A percentile compares a stretch with the other conserved stretches of the same genome.
These are phyloP conservation scores for Darksidea phi DNA, from an alignment of 495 filamentous ascomycete genomes.

Conservation along the genomic window DNA sequence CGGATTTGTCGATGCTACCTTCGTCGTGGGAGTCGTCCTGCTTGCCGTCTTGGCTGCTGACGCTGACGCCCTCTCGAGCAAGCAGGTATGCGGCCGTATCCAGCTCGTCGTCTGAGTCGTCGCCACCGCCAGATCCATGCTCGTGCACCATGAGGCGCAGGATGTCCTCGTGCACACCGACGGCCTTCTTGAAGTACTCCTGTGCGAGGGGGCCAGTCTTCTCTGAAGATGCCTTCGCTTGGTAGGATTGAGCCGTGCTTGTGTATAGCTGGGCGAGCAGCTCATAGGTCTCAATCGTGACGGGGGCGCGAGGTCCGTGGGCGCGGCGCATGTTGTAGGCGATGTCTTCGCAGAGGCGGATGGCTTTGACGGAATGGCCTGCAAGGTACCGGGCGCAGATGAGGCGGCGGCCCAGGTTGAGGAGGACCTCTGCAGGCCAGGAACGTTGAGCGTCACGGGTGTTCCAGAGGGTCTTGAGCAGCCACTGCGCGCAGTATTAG, in stretches of 20 bases:
- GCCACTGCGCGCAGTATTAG: constrained; percentile 18
- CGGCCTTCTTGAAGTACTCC: constrained; percentile 32
- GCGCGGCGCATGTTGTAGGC: constrained; percentile 32
- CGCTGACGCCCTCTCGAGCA: constrained; percentile 22
- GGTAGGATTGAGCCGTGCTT: constrained; percentile 17
- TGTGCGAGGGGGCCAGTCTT: constrained; percentile 12
- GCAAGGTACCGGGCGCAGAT: constrained; percentile 28
- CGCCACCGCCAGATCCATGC: constrained; percentile 10
- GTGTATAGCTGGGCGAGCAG: constrained; percentile 30
- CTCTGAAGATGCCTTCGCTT: constrained; percentile 9
- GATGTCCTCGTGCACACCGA: constrained; percentile 17
- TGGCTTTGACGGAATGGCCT: constrained; percentile 27
- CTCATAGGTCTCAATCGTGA: constrained; percentile 26
- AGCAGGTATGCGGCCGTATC: constrained; percentile 18
- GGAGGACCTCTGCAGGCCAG: constrained; percentile 27
- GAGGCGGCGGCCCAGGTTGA: constrained; percentile 33
- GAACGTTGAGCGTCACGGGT: constrained; percentile 28
- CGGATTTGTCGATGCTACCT: not conserved
- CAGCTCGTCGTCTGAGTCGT: constrained; percentile 25
- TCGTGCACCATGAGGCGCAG: constrained; percentile 20
- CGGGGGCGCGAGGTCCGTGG: constrained; percentile 24
- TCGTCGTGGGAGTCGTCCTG: not conserved
- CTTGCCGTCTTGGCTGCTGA: constrained; percentile 12
- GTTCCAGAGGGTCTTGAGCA: constrained; percentile 27
- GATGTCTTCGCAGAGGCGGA: constrained; percentile 33